These are phyloP conservation scores for Stemphylium vesicarium DNA, from an alignment of 2,329 filamentous ascomycete genomes.

Conservation along the genomic window DNA sequence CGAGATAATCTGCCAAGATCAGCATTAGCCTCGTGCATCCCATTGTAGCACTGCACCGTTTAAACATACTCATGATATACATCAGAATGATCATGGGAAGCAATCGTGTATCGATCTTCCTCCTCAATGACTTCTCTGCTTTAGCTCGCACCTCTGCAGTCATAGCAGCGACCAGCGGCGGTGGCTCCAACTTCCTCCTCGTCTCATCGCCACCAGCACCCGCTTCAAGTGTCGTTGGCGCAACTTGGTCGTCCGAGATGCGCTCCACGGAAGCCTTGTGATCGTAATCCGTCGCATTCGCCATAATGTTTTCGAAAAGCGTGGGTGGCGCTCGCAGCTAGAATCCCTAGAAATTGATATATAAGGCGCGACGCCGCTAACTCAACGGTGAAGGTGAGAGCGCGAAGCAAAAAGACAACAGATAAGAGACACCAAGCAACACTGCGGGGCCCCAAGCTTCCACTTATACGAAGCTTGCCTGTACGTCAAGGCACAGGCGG, in stretches of 20 bases:
- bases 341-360: background rate
- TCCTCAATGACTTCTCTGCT: conserved; percentile 66
- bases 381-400: background rate
- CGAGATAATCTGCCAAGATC: conserved; percentile 32
- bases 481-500: background rate
- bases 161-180: conserved; percentile 51
- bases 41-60: background rate
- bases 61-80: conserved; percentile 76
- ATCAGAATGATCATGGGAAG: conserved; percentile 74
- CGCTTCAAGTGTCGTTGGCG: conserved; percentile 12
- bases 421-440: conserved; percentile 15
- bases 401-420: background rate
- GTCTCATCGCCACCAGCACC: conserved; percentile 21
- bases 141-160: conserved; percentile 58
- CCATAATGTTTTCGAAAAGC: conserved; percentile 19
- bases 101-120: conserved; percentile 73
- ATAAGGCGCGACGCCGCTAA: background rate
- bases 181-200: conserved; percentile 34
- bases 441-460: conserved; percentile 16
- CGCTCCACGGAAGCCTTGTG: conserved; percentile 30
- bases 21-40: background rate
- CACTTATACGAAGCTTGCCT: conserved; percentile 26
- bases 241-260: conserved; percentile 28
- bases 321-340: too few relatives aligned
- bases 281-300: conserved; percentile 21